Evolutionary conservation across 441 rosid genomes (phyloP).

Genomic region (Croton setiger): DNA sequence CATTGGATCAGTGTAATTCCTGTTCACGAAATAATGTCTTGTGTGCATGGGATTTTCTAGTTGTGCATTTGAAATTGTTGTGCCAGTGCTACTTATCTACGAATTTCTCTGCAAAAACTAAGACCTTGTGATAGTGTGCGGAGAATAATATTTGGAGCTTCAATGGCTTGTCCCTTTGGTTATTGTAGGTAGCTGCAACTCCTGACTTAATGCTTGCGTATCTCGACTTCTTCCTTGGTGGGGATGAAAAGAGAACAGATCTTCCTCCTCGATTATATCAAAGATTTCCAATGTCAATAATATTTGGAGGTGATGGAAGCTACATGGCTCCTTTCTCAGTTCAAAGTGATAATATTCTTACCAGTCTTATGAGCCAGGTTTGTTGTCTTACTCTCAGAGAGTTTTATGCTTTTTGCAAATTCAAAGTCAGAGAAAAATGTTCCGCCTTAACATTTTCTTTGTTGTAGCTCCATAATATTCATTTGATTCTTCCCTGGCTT

Average conservation of each 20-base stretch:
- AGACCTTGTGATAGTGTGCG: neutral
- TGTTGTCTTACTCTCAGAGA: conserved; percentile 20
- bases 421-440: neutral
- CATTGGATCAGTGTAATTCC: neutral
- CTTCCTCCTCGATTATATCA: conserved; percentile 87
- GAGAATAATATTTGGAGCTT: neutral
- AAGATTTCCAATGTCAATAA: conserved; percentile 78
- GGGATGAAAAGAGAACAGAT: conserved; percentile 96
- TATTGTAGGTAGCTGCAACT: conserved; percentile 84
- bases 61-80: neutral
- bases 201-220: conserved; percentile 96
- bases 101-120: neutral
- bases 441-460: conserved; percentile 15
- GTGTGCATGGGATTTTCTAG: neutral
- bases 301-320: conserved; percentile 99
- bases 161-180: conserved; percentile 4
- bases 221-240: conserved; percentile 98
- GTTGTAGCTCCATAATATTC: conserved; percentile 18
- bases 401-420: neutral
- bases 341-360: conserved; percentile 90
- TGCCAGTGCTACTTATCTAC: neutral
- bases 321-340: conserved; percentile 97
- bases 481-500: conserved; percentile 25
- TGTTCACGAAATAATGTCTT: neutral
- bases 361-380: conserved; percentile 96